Percentiles rank a stretch among this genome's conserved stretches.
These are phyloP conservation scores for Ceratopteris richardii DNA, from an alignment of 75 land plant species.

Conservation along the genomic window DNA sequence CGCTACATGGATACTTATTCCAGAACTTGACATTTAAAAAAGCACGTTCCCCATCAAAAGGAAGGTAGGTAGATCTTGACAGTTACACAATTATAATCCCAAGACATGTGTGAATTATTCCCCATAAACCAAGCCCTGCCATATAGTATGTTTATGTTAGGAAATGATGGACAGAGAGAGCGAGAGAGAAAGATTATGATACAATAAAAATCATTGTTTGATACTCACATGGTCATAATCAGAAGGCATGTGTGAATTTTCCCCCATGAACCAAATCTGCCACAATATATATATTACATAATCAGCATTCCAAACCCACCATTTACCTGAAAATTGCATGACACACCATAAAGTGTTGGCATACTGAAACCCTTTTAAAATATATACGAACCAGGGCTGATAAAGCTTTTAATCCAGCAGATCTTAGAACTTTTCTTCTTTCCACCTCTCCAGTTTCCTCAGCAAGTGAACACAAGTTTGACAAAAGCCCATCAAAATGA, in stretches of 20 bases:
- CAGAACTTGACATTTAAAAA: too few relatives aligned
- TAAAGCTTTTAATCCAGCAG: slow-evolving; percentile 77
- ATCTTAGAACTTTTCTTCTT: slow-evolving; percentile 27
- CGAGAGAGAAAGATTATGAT: too few relatives aligned
- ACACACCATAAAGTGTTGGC: neutral
- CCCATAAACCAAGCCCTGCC: too few relatives aligned
- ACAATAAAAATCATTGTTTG: too few relatives aligned
- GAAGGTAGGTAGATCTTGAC: too few relatives aligned
- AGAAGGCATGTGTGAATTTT: slow-evolving; percentile 72
- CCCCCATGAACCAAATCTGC: slow-evolving; percentile 92
- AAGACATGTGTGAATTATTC: too few relatives aligned
- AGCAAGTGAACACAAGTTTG: slow-evolving; percentile 69
- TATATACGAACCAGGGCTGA: slow-evolving; percentile 63
- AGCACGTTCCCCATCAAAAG: too few relatives aligned
- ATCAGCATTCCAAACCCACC: slow-evolving; percentile 8
- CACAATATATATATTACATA: too few relatives aligned
- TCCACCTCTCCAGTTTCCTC: slow-evolving; percentile 62
- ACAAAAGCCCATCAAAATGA: slow-evolving; percentile 66
- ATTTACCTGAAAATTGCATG: neutral
- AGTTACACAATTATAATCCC: too few relatives aligned
- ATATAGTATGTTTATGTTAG: too few relatives aligned
- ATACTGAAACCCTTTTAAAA: neutral
- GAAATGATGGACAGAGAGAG: too few relatives aligned
- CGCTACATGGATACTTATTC: too few relatives aligned
- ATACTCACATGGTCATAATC: slow-evolving; percentile 81